A percentile compares a stretch with the other conserved stretches of the same genome.
Conservation (phyloP, 1,139 yeast species). For the Kodamaea suecica region DNA sequence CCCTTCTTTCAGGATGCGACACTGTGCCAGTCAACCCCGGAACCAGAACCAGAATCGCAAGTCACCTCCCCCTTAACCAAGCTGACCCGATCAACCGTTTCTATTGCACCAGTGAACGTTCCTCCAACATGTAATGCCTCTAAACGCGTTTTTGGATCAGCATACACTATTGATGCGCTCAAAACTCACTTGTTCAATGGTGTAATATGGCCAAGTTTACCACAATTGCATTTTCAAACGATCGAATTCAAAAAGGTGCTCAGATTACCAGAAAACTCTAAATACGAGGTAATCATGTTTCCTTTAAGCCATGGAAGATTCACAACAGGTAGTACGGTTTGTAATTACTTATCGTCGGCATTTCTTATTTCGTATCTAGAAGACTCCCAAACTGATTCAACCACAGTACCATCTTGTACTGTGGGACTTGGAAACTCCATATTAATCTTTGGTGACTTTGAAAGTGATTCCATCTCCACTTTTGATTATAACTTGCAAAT, state of each 20-base stretch:
- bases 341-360: slow-evolving; percentile 42
- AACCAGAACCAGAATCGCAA: no score
- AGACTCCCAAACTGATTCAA: neutral
- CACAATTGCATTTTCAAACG: slow-evolving; percentile 16
- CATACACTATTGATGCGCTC: slow-evolving; percentile 51
- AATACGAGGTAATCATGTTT: slow-evolving; percentile 29
- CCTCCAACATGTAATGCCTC: no score
- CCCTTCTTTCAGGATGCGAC: slow-evolving; percentile 33
- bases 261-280: slow-evolving; percentile 15
- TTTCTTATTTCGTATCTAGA: slow-evolving; percentile 43
- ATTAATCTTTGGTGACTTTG: slow-evolving; percentile 78
- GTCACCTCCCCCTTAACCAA: no score
- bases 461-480: slow-evolving; percentile 54
- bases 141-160: slow-evolving; percentile 53
- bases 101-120: no score
- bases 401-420: no score
- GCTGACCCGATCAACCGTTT: no score
- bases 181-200: slow-evolving; percentile 66
- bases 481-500: slow-evolving; percentile 43
- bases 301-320: slow-evolving; percentile 38
- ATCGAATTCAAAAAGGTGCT: slow-evolving; percentile 17
- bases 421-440: no score
- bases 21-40: neutral
- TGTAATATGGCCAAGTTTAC: slow-evolving; percentile 73
- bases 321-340: slow-evolving; percentile 5